Conservation (phyloP, 2,329 filamentous ascomycete species). For the Huntiella abstrusa region DNA sequence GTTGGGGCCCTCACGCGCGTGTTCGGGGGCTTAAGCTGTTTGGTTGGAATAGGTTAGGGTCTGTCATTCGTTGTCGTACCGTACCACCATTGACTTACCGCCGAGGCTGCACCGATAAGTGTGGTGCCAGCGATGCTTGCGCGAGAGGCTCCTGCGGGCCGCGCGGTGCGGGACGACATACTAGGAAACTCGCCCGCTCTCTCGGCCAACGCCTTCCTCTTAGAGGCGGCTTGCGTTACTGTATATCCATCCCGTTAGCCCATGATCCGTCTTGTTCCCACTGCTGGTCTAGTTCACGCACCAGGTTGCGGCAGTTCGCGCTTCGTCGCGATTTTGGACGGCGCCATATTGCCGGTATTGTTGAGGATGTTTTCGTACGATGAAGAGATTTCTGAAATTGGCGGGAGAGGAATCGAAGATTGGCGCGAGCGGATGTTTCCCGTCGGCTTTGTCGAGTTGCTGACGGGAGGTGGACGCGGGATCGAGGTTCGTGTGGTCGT, state of each 20-base stretch:
- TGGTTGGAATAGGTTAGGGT: not conserved
- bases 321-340: slow-evolving; percentile 26
- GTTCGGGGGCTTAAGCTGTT: slow-evolving; percentile 9
- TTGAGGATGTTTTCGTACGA: slow-evolving; percentile 40
- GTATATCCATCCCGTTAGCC: slow-evolving; percentile 8
- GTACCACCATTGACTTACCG: slow-evolving; percentile 7
- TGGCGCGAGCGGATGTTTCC: slow-evolving; percentile 20
- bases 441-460: not conserved
- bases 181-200: slow-evolving; percentile 31
- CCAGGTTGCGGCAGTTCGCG: slow-evolving; percentile 29
- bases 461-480: slow-evolving; percentile 8
- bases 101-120: slow-evolving; percentile 10
- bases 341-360: slow-evolving; percentile 15
- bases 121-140: slow-evolving; percentile 26
- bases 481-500: slow-evolving; percentile 6
- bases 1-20: slow-evolving; percentile 7
- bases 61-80: not conserved
- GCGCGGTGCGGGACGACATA: slow-evolving; percentile 21
- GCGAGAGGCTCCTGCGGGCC: slow-evolving; percentile 24
- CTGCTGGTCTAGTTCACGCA: slow-evolving; percentile 14
- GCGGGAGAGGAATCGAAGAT: not conserved
- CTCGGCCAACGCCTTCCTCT: slow-evolving; percentile 40
- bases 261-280: not conserved
- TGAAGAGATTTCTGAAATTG: slow-evolving; percentile 30
- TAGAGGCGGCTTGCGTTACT: slow-evolving; percentile 30